phyloP scores from a whole-genome alignment of 176 grass and related monocot species.

The Echinochloa phyllopogon region DNA sequence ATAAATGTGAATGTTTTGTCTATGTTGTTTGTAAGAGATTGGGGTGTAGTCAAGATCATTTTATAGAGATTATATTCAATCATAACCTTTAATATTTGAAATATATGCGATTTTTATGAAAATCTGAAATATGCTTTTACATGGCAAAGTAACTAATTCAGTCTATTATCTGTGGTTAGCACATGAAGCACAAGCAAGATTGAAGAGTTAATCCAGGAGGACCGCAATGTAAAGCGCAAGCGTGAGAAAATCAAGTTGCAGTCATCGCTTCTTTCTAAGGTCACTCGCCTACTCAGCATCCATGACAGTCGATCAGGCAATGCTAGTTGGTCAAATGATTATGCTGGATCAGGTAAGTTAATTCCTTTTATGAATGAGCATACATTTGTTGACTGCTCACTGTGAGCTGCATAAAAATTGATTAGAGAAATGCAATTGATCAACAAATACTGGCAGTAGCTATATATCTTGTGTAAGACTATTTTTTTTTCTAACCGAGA shows the following conservation, averaged over 20 bases:
- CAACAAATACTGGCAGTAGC: neutral
- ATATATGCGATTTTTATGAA: neutral
- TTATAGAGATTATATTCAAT: neutral
- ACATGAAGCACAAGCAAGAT: slow-evolving; percentile 67
- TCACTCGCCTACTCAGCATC: slow-evolving; percentile 77
- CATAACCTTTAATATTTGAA: neutral
- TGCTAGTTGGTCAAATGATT: slow-evolving; percentile 53
- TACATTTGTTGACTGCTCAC: neutral
- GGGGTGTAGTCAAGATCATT: neutral
- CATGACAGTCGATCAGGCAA: slow-evolving; percentile 65
- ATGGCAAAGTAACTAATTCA: neutral
- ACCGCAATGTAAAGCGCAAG: slow-evolving; percentile 71
- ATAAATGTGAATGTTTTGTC: neutral
- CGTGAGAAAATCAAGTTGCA: slow-evolving; percentile 69
- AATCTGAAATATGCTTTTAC: neutral
- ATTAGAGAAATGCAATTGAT: neutral
- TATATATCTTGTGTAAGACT: neutral
- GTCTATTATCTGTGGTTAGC: slow-evolving; percentile 46
- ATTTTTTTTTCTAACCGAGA: neutral
- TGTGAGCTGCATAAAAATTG: neutral
- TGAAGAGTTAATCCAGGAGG: slow-evolving; percentile 84
- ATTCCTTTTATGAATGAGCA: slow-evolving; percentile 1
- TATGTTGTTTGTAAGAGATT: neutral
- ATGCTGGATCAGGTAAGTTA: slow-evolving; percentile 48
- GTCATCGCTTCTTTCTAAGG: slow-evolving; percentile 85